Conservation (phyloP, 441 rosid species). For the Syzygium malaccense region DNA sequence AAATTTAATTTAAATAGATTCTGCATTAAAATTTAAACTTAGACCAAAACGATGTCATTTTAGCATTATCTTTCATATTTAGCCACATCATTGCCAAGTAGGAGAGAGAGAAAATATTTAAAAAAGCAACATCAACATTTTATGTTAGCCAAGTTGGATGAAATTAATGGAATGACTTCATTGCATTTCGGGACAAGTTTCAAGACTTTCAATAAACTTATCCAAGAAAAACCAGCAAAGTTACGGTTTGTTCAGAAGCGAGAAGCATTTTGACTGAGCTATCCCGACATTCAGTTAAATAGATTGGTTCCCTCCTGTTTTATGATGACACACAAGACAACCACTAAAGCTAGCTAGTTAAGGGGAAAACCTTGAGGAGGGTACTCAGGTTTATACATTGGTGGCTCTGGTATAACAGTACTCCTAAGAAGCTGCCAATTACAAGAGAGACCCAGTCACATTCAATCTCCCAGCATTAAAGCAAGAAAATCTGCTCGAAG, state of each 20-base stretch:
- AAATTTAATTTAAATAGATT: background rate
- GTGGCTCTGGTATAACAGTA: slow-evolving; percentile 63
- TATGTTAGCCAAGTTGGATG: background rate
- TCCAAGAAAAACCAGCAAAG: background rate
- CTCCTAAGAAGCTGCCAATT: slow-evolving; percentile 43
- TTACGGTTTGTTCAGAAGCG: background rate
- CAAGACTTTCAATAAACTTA: background rate
- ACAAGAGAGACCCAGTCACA: background rate
- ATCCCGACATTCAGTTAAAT: background rate
- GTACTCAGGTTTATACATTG: slow-evolving; percentile 85
- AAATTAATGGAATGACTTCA: fast-evolving
- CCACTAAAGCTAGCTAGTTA: background rate
- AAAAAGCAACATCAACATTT: fast-evolving
- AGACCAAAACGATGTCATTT: fast-evolving
- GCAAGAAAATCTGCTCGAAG: background rate
- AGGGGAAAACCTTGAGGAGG: slow-evolving; percentile 64
- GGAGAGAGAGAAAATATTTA: fast-evolving
- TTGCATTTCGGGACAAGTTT: fast-evolving
- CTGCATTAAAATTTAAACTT: background rate
- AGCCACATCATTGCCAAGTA: fast-evolving
- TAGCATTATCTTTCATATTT: background rate
- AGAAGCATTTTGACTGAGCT: background rate
- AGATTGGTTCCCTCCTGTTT: background rate
- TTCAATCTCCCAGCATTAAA: background rate
- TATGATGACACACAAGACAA: background rate